phyloP scores from a whole-genome alignment of 2,329 filamentous ascomycete genomes.

The Exophiala oligosperma region DNA sequence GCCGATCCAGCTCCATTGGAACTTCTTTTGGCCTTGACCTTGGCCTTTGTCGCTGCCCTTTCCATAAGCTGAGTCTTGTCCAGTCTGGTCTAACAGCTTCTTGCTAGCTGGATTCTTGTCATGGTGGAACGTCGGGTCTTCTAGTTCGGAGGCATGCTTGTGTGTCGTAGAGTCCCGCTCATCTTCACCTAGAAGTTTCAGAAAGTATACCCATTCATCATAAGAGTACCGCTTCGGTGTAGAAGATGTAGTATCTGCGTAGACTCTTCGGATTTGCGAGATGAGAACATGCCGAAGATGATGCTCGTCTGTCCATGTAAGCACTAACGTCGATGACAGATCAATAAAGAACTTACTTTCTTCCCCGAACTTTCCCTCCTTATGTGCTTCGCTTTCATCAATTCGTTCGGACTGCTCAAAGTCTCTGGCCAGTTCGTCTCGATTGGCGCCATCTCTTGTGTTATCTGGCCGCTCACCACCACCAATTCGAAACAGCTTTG shows the following conservation, averaged over 20 bases:
- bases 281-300: constrained; percentile 48
- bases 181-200: constrained; percentile 48
- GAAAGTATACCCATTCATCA: constrained; percentile 50
- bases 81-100: background rate
- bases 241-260: constrained; percentile 36
- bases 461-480: constrained; percentile 12
- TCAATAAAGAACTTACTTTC: constrained; percentile 36
- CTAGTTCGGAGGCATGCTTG: constrained; percentile 2
- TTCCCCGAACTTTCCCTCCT: constrained; percentile 44
- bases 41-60: background rate
- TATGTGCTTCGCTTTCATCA: constrained; percentile 42
- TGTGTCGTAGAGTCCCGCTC: constrained; percentile 42
- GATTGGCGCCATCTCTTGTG: constrained; percentile 8
- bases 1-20: constrained; percentile 44
- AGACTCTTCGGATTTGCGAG: constrained; percentile 41
- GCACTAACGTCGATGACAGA: background rate
- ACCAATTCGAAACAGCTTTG: constrained; percentile 14
- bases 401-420: constrained; percentile 44
- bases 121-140: background rate
- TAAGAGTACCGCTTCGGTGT: constrained; percentile 41
- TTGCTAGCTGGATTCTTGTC: background rate
- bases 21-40: constrained; percentile 7
- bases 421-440: constrained; percentile 39
- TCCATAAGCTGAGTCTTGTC: background rate
- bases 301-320: constrained; percentile 32